These are phyloP conservation scores for Sugiyamaella lignohabitans DNA, from an alignment of 805 yeast species.

Conservation along the genomic window DNA sequence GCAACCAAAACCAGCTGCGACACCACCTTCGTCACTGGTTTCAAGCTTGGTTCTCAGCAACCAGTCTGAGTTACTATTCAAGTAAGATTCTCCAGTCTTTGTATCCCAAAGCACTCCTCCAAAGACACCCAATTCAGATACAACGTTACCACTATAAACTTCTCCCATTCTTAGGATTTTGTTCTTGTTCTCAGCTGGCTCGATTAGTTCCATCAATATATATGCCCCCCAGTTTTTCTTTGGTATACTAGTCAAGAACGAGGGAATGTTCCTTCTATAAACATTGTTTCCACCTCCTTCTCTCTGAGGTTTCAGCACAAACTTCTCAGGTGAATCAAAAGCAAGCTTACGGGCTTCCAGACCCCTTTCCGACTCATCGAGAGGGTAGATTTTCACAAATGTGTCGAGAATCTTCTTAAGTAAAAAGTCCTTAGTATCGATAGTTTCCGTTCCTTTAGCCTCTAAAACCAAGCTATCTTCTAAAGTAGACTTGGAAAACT, in stretches of 20 bases:
- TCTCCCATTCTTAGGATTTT: conserved; percentile 63
- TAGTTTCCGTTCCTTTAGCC: conserved; percentile 23
- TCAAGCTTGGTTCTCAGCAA: conserved; percentile 82
- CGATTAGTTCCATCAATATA: conserved; percentile 87
- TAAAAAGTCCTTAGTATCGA: conserved; percentile 16
- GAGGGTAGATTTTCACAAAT: conserved; percentile 81
- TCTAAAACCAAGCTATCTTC: conserved; percentile 32
- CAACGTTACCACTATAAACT: conserved; percentile 61
- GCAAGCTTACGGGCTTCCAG: conserved; percentile 58
- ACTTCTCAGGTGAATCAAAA: conserved; percentile 57
- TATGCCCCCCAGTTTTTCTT: conserved; percentile 82
- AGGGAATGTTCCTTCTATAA: conserved; percentile 80
- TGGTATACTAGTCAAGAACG: conserved; percentile 51
- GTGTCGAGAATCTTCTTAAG: conserved; percentile 42
- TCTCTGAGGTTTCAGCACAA: conserved; percentile 92
- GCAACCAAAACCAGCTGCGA: conserved; percentile 98
- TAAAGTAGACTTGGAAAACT: not conserved
- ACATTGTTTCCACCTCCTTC: conserved; percentile 99
- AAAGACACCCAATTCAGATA: conserved; percentile 88
- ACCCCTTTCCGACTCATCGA: conserved; percentile 63
- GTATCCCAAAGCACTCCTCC: conserved; percentile 78
- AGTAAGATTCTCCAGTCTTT: conserved; percentile 44
- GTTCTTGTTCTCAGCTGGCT: conserved; percentile 65
- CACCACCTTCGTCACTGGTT: conserved; percentile 93
- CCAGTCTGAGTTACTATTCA: conserved; percentile 75